phyloP scores from a whole-genome alignment of 177 flowering plant species.

The Vitis hybrid region DNA sequence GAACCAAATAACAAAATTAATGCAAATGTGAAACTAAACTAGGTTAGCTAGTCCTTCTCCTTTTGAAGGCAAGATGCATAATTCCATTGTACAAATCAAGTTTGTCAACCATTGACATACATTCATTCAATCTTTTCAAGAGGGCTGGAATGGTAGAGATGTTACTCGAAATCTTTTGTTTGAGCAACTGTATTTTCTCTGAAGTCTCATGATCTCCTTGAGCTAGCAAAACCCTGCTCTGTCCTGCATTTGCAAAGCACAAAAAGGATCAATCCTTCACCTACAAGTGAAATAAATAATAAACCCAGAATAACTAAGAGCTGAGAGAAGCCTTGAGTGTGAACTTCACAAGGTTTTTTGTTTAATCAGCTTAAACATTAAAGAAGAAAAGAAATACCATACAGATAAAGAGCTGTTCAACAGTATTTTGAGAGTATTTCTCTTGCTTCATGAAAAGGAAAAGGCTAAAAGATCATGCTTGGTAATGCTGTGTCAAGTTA shows the following conservation, averaged over 20 bases:
- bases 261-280: constrained; percentile 7
- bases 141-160: constrained; percentile 44
- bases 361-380: too few relatives aligned
- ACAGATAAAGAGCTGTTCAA: too few relatives aligned
- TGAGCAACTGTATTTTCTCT: too few relatives aligned
- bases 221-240: constrained; percentile 2
- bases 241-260: constrained; percentile 22
- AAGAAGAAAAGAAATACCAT: too few relatives aligned
- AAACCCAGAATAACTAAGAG: not conserved
- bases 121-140: constrained; percentile 63
- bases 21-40: too few relatives aligned
- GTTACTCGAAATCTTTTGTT: constrained; percentile 21
- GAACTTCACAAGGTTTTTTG: not conserved
- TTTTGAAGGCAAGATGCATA: constrained; percentile 52
- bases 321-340: not conserved
- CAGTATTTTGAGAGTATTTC: too few relatives aligned
- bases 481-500: too few relatives aligned
- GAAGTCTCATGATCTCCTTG: constrained; percentile 31
- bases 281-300: not conserved
- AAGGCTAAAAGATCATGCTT: too few relatives aligned
- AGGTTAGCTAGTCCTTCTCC: too few relatives aligned
- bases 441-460: too few relatives aligned
- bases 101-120: constrained; percentile 53
- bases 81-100: constrained; percentile 37
- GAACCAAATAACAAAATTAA: too few relatives aligned